phyloP scores from a whole-genome alignment of 1,139 yeast genomes.

The Zygosaccharomyces sapae region DNA sequence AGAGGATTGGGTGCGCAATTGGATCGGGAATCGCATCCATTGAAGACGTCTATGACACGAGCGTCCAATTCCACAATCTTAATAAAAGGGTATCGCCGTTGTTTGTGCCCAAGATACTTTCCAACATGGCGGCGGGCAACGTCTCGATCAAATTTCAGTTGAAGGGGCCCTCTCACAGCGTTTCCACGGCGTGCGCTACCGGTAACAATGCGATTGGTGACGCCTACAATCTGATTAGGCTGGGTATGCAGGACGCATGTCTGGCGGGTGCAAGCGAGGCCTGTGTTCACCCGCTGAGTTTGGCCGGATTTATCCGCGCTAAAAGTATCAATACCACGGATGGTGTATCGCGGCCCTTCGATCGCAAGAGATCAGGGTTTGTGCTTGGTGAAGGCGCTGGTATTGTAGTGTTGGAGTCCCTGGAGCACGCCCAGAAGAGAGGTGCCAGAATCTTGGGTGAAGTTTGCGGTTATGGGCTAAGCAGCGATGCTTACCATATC shows the following conservation, averaged over 20 bases:
- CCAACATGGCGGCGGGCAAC: conserved; percentile 95
- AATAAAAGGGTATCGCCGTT: conserved; percentile 77
- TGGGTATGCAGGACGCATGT: conserved; percentile 81
- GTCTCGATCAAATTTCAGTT: conserved; percentile 73
- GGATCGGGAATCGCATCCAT: conserved; percentile 95
- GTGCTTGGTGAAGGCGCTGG: conserved; percentile 95
- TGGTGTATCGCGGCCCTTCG: conserved; percentile 84
- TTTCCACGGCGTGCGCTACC: conserved; percentile 94
- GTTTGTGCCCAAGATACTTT: conserved; percentile 75
- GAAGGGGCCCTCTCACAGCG: conserved; percentile 83
- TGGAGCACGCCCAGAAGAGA: conserved; percentile 69
- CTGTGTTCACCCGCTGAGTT: conserved; percentile 76
- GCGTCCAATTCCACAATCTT: conserved; percentile 51
- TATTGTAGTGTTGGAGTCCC: conserved; percentile 65
- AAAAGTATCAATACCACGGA: conserved; percentile 63
- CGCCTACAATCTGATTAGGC: conserved; percentile 72
- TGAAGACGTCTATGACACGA: conserved; percentile 62
- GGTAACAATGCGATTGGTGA: conserved; percentile 95
- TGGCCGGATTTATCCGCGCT: conserved; percentile 91
- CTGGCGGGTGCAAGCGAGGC: conserved; percentile 93
- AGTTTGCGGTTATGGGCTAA: conserved; percentile 78
- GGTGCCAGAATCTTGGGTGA: conserved; percentile 73
- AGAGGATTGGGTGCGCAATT: conserved; percentile 63
- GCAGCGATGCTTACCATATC: conserved; percentile 90
- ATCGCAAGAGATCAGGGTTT: conserved; percentile 71